phyloP scores from a whole-genome alignment of 495 filamentous ascomycete species.

The Neurospora discreta region DNA sequence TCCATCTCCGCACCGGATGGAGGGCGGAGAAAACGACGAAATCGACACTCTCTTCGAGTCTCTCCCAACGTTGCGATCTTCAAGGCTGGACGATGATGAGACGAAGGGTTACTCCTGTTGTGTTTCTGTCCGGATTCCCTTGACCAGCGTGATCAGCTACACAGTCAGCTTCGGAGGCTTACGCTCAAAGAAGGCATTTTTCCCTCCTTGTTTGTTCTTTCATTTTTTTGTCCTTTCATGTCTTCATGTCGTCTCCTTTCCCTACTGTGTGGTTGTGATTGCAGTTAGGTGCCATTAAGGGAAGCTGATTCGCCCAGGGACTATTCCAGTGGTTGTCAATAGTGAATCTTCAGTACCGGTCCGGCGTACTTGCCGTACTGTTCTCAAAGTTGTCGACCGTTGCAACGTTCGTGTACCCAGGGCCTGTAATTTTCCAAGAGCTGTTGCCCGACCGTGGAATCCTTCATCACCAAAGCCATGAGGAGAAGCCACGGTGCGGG shows the following conservation, averaged over 20 bases:
- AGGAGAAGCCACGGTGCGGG: not conserved
- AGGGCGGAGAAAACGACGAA: not conserved
- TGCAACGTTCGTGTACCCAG: not conserved
- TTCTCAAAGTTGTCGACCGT: not conserved
- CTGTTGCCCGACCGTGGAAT: not conserved
- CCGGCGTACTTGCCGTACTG: not conserved
- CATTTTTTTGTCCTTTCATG: not conserved
- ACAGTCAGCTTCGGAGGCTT: not conserved
- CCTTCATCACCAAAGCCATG: not conserved
- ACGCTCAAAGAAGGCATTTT: not conserved
- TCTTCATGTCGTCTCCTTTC: not conserved
- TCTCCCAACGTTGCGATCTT: not conserved
- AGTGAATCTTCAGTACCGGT: not conserved
- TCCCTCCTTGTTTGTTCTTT: not conserved
- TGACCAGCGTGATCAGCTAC: not conserved
- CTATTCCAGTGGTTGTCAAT: not conserved
- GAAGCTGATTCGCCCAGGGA: not conserved
- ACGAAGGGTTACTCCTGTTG: not conserved
- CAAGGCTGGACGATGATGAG: not conserved
- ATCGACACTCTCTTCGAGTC: not conserved
- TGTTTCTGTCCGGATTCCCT: not conserved
- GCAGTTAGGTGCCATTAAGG: not conserved
- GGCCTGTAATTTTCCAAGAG: not conserved
- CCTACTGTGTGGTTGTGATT: not conserved
- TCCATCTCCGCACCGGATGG: not conserved